Percentiles rank a stretch among this genome's conserved stretches.
These are phyloP conservation scores for Coemansia nantahalensis DNA, from an alignment of 192 early-diverging fungal species.

Conservation along the genomic window DNA sequence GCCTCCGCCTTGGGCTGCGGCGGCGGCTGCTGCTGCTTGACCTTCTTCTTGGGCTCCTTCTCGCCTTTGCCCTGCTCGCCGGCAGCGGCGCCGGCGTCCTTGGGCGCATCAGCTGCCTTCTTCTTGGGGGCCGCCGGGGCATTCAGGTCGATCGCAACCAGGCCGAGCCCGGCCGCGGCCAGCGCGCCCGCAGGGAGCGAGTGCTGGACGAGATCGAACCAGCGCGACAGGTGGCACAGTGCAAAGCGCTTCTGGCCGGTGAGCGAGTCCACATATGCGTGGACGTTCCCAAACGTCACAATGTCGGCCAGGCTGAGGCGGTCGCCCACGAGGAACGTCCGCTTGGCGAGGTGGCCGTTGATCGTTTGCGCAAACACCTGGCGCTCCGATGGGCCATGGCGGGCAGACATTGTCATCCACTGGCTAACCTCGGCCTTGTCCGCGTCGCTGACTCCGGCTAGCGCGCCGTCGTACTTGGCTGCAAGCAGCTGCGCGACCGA, in stretches of 20 bases:
- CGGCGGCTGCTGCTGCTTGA: slow-evolving; percentile 60
- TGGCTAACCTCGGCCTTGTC: slow-evolving; percentile 52
- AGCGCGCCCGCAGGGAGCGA: slow-evolving; percentile 47
- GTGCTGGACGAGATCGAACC: slow-evolving; percentile 81
- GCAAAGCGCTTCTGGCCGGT: slow-evolving; percentile 59
- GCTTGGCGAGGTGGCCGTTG: slow-evolving; percentile 62
- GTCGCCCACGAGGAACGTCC: slow-evolving; percentile 69
- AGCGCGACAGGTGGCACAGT: slow-evolving; percentile 63
- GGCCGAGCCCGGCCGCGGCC: slow-evolving; percentile 47
- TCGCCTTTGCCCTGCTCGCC: slow-evolving; percentile 10
- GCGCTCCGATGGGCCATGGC: slow-evolving; percentile 43
- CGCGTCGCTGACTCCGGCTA: slow-evolving; percentile 31
- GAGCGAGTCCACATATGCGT: slow-evolving; percentile 56
- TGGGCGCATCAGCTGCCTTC: slow-evolving; percentile 29
- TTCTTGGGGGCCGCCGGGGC: slow-evolving; percentile 53
- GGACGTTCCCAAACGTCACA: slow-evolving; percentile 63
- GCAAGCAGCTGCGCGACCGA: slow-evolving; percentile 39
- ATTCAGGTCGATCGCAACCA: slow-evolving; percentile 57
- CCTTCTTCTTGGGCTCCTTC: slow-evolving; percentile 37
- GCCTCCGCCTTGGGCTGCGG: slow-evolving; percentile 43
- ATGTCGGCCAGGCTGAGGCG: slow-evolving; percentile 64
- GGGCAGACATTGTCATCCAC: slow-evolving; percentile 54
- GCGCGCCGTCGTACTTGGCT: slow-evolving; percentile 37
- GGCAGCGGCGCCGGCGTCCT: slow-evolving; percentile 18
- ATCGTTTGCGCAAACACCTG: slow-evolving; percentile 50